These are phyloP conservation scores for Ceratocystis harringtonii DNA, from an alignment of 2,329 filamentous ascomycete genomes.

Conservation along the genomic window DNA sequence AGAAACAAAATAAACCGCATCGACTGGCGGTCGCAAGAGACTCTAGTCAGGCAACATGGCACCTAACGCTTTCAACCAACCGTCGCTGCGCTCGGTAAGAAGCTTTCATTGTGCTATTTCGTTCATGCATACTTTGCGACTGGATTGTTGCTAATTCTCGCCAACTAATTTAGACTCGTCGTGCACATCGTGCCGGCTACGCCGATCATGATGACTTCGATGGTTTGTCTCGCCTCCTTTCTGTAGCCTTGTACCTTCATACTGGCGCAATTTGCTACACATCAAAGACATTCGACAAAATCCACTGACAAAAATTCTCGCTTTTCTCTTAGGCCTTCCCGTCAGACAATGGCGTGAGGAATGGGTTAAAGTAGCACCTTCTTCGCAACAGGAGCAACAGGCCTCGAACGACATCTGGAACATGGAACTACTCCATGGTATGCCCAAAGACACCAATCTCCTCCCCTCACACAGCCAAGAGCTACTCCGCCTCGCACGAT, in stretches of 20 bases:
- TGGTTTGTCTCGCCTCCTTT: conserved; percentile 25
- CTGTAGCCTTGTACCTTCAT: background rate
- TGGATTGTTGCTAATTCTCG: background rate
- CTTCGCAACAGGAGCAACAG: conserved; percentile 45
- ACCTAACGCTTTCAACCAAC: conserved; percentile 2
- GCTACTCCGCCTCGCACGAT: conserved; percentile 64
- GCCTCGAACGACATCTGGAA: conserved; percentile 55
- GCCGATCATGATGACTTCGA: conserved; percentile 49
- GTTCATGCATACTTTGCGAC: background rate
- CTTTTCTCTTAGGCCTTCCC: conserved; percentile 46
- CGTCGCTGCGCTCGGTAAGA: conserved; percentile 11
- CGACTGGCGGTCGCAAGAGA: background rate
- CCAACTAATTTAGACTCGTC: conserved; percentile 31
- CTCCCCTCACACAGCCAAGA: conserved; percentile 68
- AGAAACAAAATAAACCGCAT: too few species aligned
- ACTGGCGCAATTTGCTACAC: background rate
- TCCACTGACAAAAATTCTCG: background rate
- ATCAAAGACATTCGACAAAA: background rate
- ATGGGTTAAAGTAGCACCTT: conserved; percentile 51
- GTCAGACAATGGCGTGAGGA: conserved; percentile 80
- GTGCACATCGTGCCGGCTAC: conserved; percentile 41
- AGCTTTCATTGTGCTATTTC: background rate
- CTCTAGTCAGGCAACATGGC: background rate
- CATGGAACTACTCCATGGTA: conserved; percentile 57
- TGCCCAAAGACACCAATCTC: conserved; percentile 74